Evolutionary conservation across 192 early-diverging fungal genomes (phyloP).

Genomic region (Entomortierella beljakovae): DNA sequence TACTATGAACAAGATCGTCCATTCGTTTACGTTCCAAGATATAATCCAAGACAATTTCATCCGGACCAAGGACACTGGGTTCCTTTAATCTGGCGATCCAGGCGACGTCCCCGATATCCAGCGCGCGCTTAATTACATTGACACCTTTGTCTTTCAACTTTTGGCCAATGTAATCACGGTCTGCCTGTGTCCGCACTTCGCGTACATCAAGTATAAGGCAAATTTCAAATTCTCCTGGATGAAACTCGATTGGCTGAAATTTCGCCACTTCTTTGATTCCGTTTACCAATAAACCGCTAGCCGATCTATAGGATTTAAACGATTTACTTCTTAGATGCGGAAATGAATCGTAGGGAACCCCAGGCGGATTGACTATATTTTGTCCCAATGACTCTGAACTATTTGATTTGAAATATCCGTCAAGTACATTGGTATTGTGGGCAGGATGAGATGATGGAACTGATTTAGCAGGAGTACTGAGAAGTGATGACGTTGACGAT

Average conservation of each 20-base stretch:
- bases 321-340: constrained; percentile 2
- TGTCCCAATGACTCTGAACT: background rate
- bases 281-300: background rate
- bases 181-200: constrained; percentile 75
- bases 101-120: constrained; percentile 89
- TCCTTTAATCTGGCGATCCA: constrained; percentile 80
- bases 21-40: constrained; percentile 95
- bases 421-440: background rate
- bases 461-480: no score
- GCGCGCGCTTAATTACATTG: constrained; percentile 62
- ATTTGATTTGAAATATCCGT: background rate
- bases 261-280: constrained; percentile 16
- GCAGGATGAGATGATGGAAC: background rate
- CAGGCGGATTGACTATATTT: background rate
- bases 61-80: constrained; percentile 14
- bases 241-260: constrained; percentile 36
- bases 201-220: constrained; percentile 84
- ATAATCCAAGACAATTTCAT: constrained; percentile 85
- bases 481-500: no score
- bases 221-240: constrained; percentile 71
- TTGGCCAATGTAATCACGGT: constrained; percentile 79
- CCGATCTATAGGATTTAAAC: background rate
- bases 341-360: constrained; percentile 4
- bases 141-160: constrained; percentile 72
- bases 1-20: constrained; percentile 91